Percentiles rank a stretch among this genome's conserved stretches.
Evolutionary conservation across 352 stramenopile species (phyloP).

Genomic region (Pythium rishiriense): DNA sequence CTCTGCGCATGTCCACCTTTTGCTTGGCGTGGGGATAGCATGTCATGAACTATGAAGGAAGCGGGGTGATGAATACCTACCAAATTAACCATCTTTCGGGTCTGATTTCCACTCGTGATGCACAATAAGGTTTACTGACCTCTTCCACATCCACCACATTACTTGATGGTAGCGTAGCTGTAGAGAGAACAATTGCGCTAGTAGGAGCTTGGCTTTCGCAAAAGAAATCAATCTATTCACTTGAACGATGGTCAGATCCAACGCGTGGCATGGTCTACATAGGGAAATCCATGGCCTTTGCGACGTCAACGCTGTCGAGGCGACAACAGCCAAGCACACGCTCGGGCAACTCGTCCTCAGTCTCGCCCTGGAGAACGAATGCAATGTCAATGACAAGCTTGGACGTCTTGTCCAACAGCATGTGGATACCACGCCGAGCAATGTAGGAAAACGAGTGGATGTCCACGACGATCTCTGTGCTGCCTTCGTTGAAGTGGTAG

Average conservation of each 20-base stretch:
- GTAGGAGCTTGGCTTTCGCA: too few relatives aligned
- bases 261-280: too few relatives aligned
- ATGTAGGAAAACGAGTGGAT: constrained; percentile 86
- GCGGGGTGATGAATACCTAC: constrained; percentile 76
- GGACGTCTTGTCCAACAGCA: constrained; percentile 74
- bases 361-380: constrained; percentile 87
- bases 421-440: constrained; percentile 73
- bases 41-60: constrained; percentile 18
- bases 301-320: constrained; percentile 70
- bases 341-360: constrained; percentile 85
- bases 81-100: constrained; percentile 90
- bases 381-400: constrained; percentile 86
- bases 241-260: too few relatives aligned
- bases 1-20: not conserved
- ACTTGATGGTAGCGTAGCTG: too few relatives aligned
- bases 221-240: not conserved
- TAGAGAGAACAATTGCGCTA: too few relatives aligned
- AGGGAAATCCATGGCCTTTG: constrained; percentile 59
- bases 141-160: constrained; percentile 33
- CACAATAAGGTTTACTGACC: constrained; percentile 79
- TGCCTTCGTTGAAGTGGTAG: constrained; percentile 70
- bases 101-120: constrained; percentile 89
- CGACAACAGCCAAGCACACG: constrained; percentile 83
- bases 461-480: constrained; percentile 77
- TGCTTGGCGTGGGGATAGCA: too few relatives aligned